A percentile compares a stretch with the other conserved stretches of the same genome.
phyloP scores from a whole-genome alignment of 2,329 filamentous ascomycete genomes.

The Nannizzia gypsea region DNA sequence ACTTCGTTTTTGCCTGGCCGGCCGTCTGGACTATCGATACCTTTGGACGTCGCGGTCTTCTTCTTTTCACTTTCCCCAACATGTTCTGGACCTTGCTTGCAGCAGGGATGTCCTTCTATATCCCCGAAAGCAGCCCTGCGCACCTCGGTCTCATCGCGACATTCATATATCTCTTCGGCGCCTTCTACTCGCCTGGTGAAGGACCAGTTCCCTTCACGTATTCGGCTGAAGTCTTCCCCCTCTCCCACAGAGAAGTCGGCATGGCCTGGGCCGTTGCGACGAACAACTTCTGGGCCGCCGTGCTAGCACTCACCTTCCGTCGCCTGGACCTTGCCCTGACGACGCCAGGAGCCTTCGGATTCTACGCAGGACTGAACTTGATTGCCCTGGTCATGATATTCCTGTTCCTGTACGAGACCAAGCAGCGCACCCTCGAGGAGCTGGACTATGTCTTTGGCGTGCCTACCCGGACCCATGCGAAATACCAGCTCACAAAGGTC shows the following conservation, averaged over 20 bases:
- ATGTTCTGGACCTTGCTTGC: constrained; percentile 57
- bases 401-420: constrained; percentile 47
- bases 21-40: constrained; percentile 57
- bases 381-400: constrained; percentile 53
- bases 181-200: constrained; percentile 54
- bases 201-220: constrained; percentile 44
- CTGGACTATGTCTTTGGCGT: constrained; percentile 50
- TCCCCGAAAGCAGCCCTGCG: constrained; percentile 31
- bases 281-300: constrained; percentile 32
- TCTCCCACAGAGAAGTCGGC: constrained; percentile 44
- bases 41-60: constrained; percentile 49
- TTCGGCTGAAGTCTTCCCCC: constrained; percentile 44
- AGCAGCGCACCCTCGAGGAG: constrained; percentile 45
- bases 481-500: constrained; percentile 46
- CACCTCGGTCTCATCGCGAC: constrained; percentile 46
- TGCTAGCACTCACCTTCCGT: constrained; percentile 36
- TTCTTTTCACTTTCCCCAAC: constrained; percentile 55
- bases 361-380: constrained; percentile 50
- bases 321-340: constrained; percentile 34
- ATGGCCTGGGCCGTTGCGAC: constrained; percentile 37
- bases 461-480: constrained; percentile 46
- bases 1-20: constrained; percentile 53
- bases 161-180: constrained; percentile 54
- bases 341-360: constrained; percentile 48
- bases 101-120: constrained; percentile 48